Percentiles rank a stretch among this genome's conserved stretches.
Conservation (phyloP, 768 basidiomycete species). For the Leucocoprinus leucothites region DNA sequence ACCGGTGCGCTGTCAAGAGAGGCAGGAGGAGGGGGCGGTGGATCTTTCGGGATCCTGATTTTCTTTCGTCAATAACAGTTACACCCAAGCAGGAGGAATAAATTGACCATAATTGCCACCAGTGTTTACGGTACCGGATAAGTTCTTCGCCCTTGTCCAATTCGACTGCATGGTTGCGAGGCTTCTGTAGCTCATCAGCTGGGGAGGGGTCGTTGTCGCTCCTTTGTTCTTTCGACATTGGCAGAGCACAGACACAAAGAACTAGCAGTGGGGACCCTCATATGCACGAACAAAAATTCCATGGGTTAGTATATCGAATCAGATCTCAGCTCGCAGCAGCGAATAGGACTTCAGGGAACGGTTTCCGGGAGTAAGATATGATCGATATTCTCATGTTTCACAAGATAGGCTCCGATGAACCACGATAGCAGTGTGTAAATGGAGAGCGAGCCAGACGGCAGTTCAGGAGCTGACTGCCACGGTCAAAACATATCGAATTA, state of each 20-base stretch:
- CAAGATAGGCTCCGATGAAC: background rate
- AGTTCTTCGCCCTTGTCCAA: conserved; percentile 39
- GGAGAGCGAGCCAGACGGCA: background rate
- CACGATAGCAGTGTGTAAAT: background rate
- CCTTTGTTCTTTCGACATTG: conserved; percentile 5
- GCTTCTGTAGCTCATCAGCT: background rate
- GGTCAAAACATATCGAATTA: background rate
- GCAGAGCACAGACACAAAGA: background rate
- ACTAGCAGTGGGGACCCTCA: background rate
- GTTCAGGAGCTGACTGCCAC: background rate
- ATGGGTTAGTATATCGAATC: background rate
- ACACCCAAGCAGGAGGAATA: background rate
- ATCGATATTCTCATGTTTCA: conserved; percentile 5
- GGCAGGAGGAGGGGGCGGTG: conserved; percentile 52
- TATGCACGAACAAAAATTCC: background rate
- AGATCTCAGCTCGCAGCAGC: background rate
- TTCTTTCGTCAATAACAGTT: background rate
- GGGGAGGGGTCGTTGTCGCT: background rate
- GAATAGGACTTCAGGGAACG: background rate
- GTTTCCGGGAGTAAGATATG: background rate
- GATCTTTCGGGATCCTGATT: conserved; percentile 55
- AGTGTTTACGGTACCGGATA: conserved; percentile 38
- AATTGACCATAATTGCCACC: conserved; percentile 56
- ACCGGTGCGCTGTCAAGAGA: conserved; percentile 56
- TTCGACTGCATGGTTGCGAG: conserved; percentile 19